These are phyloP conservation scores for Pisolithus tinctorius DNA, from an alignment of 768 basidiomycete species.

Conservation along the genomic window DNA sequence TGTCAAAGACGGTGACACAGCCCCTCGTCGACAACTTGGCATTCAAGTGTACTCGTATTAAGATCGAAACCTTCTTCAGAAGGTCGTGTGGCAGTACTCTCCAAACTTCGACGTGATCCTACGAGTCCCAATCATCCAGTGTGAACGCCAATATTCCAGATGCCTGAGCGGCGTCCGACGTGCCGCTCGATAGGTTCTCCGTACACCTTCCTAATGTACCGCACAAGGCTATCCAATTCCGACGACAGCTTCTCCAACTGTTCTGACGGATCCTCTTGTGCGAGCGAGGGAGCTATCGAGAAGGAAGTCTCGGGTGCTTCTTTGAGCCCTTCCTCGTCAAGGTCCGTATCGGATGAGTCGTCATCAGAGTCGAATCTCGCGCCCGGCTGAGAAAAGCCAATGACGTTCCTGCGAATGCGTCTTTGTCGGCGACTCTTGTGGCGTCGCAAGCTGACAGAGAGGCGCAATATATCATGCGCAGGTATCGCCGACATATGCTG, in stretches of 20 bases:
- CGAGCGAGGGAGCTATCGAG: conserved; percentile 32
- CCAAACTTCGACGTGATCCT: not conserved
- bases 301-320: conserved; percentile 31
- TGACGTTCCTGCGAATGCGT: conserved; percentile 48
- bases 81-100: no score
- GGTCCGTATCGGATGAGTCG: conserved; percentile 33
- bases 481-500: conserved; percentile 52
- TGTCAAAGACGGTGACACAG: no score
- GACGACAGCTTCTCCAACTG: conserved; percentile 57
- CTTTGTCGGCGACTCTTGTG: conserved; percentile 60
- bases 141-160: conserved; percentile 72
- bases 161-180: conserved; percentile 51
- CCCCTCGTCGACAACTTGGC: no score
- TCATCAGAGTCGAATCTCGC: conserved; percentile 21
- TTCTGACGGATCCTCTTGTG: conserved; percentile 42
- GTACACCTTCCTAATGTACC: conserved; percentile 64
- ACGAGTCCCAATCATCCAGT: conserved; percentile 71
- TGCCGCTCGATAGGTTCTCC: conserved; percentile 59
- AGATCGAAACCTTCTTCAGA: no score
- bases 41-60: no score
- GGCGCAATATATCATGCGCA: conserved; percentile 50
- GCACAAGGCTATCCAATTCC: conserved; percentile 66
- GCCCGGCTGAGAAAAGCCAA: conserved; percentile 48
- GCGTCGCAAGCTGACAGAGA: conserved; percentile 44
- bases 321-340: conserved; percentile 24